Evolutionary conservation across 257 asterid genomes (phyloP).

Genomic region (Solanum chmielewskii): DNA sequence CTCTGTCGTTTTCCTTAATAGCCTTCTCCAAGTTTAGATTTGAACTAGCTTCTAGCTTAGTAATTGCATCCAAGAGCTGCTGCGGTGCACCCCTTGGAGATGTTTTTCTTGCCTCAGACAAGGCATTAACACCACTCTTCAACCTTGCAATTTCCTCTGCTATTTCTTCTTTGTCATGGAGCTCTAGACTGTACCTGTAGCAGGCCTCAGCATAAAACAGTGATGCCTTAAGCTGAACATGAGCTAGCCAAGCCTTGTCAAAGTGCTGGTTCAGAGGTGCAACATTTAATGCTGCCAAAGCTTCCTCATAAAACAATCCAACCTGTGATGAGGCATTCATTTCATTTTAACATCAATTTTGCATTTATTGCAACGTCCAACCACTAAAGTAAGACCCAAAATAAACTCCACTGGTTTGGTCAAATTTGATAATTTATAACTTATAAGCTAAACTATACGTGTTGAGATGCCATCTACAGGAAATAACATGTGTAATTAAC

Average conservation of each 20-base stretch:
- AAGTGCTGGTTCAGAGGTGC: constrained; percentile 88
- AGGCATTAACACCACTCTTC: constrained; percentile 63
- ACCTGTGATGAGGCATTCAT: constrained; percentile 29
- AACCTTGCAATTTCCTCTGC: constrained; percentile 96
- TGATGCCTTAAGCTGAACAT: constrained; percentile 88
- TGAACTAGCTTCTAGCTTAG: constrained; percentile 58
- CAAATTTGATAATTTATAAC: not conserved
- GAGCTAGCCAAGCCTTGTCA: constrained; percentile 87
- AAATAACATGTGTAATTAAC: not conserved
- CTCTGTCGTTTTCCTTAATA: constrained; percentile 90
- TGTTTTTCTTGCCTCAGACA: constrained; percentile 71
- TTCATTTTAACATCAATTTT: not conserved
- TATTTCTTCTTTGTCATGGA: constrained; percentile 92
- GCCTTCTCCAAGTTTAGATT: constrained; percentile 81
- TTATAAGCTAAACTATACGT: not conserved
- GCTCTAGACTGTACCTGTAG: constrained; percentile 80
- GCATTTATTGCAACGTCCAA: not conserved
- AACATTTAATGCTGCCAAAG: constrained; percentile 54
- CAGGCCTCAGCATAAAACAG: constrained; percentile 90
- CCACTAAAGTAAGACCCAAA: not conserved
- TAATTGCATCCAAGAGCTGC: constrained; percentile 78
- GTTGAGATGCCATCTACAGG: not conserved
- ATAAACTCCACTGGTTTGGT: not conserved
- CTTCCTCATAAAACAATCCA: constrained; percentile 90
- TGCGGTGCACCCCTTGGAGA: constrained; percentile 81